These are phyloP conservation scores for Solanum commersonii DNA, from an alignment of 257 asterid genomes.

Conservation along the genomic window DNA sequence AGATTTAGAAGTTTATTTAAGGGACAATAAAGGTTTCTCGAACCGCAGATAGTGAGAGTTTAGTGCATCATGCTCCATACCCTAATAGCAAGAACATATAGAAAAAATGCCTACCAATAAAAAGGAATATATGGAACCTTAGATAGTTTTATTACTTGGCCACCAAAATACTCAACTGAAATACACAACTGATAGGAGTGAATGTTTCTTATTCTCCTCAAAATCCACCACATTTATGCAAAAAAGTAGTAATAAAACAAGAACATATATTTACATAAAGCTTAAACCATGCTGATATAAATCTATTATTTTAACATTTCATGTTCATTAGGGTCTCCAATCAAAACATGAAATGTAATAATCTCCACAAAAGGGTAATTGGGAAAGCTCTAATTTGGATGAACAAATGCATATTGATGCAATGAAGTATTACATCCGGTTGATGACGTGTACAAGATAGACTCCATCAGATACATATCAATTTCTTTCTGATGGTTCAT, in stretches of 20 bases:
- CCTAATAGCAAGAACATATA: background rate
- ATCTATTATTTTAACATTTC: background rate
- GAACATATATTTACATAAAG: background rate
- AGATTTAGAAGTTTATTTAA: too few species aligned
- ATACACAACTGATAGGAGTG: background rate
- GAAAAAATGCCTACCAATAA: background rate
- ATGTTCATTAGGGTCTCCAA: background rate
- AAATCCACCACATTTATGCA: background rate
- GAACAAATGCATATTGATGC: background rate
- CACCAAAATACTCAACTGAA: background rate
- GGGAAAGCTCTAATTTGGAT: background rate
- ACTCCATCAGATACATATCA: background rate
- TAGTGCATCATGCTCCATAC: background rate
- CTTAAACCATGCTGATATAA: background rate
- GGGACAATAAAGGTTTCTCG: background rate
- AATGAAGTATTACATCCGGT: background rate
- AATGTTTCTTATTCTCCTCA: background rate
- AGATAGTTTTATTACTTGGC: background rate
- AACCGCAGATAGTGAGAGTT: too few species aligned
- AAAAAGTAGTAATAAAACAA: background rate
- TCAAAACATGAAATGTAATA: background rate
- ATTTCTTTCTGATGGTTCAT: background rate
- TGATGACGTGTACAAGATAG: background rate
- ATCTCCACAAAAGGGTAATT: background rate
- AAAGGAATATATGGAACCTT: background rate